phyloP scores from a whole-genome alignment of 1,284 basidiomycete species.

The Caloboletus firmus region DNA sequence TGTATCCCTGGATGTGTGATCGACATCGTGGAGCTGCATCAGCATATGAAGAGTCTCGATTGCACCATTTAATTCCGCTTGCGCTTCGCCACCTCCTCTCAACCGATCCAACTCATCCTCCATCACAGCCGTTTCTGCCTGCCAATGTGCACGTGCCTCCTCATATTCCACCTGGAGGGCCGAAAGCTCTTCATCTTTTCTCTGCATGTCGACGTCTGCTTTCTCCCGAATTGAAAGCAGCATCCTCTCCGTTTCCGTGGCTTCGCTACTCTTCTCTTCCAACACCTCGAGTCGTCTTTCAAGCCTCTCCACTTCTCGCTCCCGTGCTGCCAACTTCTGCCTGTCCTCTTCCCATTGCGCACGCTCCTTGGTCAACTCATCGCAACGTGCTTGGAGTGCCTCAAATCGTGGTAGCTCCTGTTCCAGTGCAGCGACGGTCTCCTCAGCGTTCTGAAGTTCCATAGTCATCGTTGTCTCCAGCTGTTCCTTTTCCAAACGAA shows the following conservation, averaged over 20 bases:
- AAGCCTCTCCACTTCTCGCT: slow-evolving; percentile 46
- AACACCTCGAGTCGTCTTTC: slow-evolving; percentile 45
- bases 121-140: slow-evolving; percentile 50
- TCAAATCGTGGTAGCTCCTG: slow-evolving; percentile 60
- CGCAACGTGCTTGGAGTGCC: slow-evolving; percentile 50
- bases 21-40: slow-evolving; percentile 54
- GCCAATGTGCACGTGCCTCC: slow-evolving; percentile 54
- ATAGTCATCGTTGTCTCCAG: slow-evolving; percentile 60
- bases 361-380: slow-evolving; percentile 51
- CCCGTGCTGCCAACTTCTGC: slow-evolving; percentile 43
- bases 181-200: slow-evolving; percentile 50
- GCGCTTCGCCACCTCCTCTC: slow-evolving; percentile 34
- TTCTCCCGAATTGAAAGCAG: slow-evolving; percentile 39
- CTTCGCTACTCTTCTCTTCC: slow-evolving; percentile 46
- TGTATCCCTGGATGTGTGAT: slow-evolving; percentile 49
- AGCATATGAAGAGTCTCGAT: slow-evolving; percentile 47
- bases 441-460: slow-evolving; percentile 65
- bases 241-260: slow-evolving; percentile 41
- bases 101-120: slow-evolving; percentile 51
- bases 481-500: slow-evolving; percentile 63
- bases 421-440: slow-evolving; percentile 59
- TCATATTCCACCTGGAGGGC: slow-evolving; percentile 53
- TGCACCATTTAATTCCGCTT: slow-evolving; percentile 51
- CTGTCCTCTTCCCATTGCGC: slow-evolving; percentile 56
- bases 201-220: slow-evolving; percentile 39